Percentiles rank a stretch among this genome's conserved stretches.
Evolutionary conservation across 2,329 filamentous ascomycete genomes (phyloP).

Genomic region (Pseudopithomyces chartarum): DNA sequence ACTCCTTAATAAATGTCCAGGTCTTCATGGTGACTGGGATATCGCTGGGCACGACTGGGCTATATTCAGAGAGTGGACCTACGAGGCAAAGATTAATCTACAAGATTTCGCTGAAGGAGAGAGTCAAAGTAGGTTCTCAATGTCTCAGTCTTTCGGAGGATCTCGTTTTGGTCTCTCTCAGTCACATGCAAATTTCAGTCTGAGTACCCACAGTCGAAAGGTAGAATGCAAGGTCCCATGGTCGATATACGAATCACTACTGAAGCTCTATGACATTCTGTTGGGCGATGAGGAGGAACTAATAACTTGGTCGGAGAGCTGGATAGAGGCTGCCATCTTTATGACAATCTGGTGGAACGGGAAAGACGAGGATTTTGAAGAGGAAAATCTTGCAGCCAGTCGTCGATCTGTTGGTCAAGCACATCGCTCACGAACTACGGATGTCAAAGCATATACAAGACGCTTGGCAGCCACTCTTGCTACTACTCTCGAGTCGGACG

Average conservation of each 20-base stretch:
- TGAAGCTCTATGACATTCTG: constrained; percentile 78
- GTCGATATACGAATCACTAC: constrained; percentile 85
- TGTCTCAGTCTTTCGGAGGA: constrained; percentile 52
- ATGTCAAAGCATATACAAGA: constrained; percentile 71
- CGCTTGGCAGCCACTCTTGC: constrained; percentile 75
- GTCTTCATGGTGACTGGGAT: constrained; percentile 74
- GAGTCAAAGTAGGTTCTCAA: constrained; percentile 54
- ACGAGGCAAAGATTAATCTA: constrained; percentile 71
- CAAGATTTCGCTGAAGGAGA: constrained; percentile 79
- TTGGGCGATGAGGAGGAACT: constrained; percentile 78
- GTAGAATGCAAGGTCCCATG: constrained; percentile 88
- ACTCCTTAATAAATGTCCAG: constrained; percentile 75
- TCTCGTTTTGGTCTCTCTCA: constrained; percentile 45
- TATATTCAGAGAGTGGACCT: constrained; percentile 77
- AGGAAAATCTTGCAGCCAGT: constrained; percentile 51
- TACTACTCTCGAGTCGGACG: constrained; percentile 66
- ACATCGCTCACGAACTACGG: constrained; percentile 52
- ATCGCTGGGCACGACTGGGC: constrained; percentile 81
- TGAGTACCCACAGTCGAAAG: constrained; percentile 69
- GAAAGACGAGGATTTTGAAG: constrained; percentile 56
- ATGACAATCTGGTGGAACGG: constrained; percentile 94
- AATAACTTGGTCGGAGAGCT: constrained; percentile 79
- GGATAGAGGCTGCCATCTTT: constrained; percentile 86
- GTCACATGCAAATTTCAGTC: constrained; percentile 62
- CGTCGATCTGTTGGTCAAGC: constrained; percentile 48